Percentiles rank a stretch among this genome's conserved stretches.
phyloP scores from a whole-genome alignment of 495 filamentous ascomycete genomes.

The Annulohypoxylon stygium region DNA sequence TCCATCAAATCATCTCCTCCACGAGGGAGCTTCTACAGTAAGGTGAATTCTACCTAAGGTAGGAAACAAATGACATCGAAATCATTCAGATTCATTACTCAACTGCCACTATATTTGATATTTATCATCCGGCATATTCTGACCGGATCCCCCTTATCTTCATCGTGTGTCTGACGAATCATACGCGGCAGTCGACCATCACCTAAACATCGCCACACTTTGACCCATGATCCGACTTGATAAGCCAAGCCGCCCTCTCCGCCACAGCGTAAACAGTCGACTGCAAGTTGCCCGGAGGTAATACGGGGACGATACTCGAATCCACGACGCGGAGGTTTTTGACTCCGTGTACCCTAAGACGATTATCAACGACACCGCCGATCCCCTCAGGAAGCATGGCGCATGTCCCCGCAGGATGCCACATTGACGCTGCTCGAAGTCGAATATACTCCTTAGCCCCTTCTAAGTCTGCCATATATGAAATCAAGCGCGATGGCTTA shows the following conservation, averaged over 20 bases:
- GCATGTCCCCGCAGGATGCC: neutral
- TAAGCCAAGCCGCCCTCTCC: conserved; percentile 66
- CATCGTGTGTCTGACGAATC: no score
- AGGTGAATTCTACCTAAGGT: no score
- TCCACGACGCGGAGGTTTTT: conserved; percentile 61
- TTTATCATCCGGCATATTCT: no score
- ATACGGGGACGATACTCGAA: conserved; percentile 64
- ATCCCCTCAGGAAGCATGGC: conserved; percentile 52
- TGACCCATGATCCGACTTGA: conserved; percentile 55
- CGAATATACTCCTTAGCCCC: neutral
- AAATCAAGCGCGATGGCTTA: neutral
- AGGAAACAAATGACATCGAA: no score
- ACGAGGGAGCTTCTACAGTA: no score
- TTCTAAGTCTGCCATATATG: neutral
- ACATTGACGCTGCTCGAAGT: neutral
- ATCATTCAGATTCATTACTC: no score
- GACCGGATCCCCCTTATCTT: no score
- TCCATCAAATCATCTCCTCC: no score
- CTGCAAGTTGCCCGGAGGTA: conserved; percentile 62
- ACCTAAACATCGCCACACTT: neutral
- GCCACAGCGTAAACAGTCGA: conserved; percentile 66
- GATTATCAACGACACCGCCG: conserved; percentile 58
- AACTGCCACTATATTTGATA: no score
- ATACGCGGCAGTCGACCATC: no score
- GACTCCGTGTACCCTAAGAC: conserved; percentile 62